Conservation (phyloP, 1,139 yeast species). For the Pichia sp. region DNA sequence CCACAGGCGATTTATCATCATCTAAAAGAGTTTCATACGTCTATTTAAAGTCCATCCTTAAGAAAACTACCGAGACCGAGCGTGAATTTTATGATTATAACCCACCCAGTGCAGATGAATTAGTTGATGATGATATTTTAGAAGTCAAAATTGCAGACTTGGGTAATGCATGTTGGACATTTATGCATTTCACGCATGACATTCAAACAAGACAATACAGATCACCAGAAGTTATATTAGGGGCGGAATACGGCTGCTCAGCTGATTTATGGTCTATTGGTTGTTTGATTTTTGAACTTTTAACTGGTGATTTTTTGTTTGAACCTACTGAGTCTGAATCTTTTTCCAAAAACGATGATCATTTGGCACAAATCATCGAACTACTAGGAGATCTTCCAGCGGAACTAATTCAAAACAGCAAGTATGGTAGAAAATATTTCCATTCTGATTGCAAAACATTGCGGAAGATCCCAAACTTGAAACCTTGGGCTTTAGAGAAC, state of each 20-base stretch:
- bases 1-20: background rate
- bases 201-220: constrained; percentile 85
- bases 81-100: constrained; percentile 18
- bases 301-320: constrained; percentile 80
- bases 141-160: constrained; percentile 72
- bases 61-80: constrained; percentile 16
- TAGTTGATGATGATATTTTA: constrained; percentile 31
- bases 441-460: constrained; percentile 39
- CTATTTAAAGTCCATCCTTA: constrained; percentile 20
- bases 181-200: constrained; percentile 70
- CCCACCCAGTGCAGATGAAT: constrained; percentile 27
- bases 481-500: constrained; percentile 59
- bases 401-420: constrained; percentile 43
- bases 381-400: constrained; percentile 56
- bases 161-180: constrained; percentile 77
- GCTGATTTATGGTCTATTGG: constrained; percentile 83
- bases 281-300: constrained; percentile 69
- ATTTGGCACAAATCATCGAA: constrained; percentile 77
- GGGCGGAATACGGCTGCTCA: constrained; percentile 74
- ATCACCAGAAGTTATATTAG: constrained; percentile 68
- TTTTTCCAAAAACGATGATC: constrained; percentile 79
- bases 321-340: constrained; percentile 64
- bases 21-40: constrained; percentile 15
- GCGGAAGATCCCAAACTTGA: constrained; percentile 53
- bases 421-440: constrained; percentile 45